These are phyloP conservation scores for Wallacemonas sp. DNA, from an alignment of 208 protist genomes.

Conservation along the genomic window DNA sequence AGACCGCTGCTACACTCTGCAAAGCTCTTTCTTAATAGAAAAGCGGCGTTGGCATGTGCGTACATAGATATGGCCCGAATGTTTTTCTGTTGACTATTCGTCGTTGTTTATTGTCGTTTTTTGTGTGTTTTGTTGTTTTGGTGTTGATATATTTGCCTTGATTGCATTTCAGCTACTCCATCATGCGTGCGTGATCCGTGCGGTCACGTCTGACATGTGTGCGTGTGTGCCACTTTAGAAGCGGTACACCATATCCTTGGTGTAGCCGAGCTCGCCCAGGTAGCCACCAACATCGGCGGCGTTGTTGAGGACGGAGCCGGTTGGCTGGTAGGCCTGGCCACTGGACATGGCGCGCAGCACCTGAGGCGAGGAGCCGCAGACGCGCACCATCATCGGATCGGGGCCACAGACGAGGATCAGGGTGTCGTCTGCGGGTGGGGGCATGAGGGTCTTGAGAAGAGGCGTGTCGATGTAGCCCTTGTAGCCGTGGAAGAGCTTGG, in stretches of 20 bases:
- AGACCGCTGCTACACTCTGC: no score
- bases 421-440: constrained; percentile 62
- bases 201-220: no score
- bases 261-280: constrained; percentile 71
- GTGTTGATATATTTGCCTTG: no score
- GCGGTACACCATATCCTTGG: constrained; percentile 85
- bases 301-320: constrained; percentile 78
- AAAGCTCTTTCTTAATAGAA: no score
- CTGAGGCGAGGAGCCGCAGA: constrained; percentile 55
- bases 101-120: no score
- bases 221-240: no score
- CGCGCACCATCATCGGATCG: constrained; percentile 80
- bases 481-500: constrained; percentile 77
- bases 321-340: constrained; percentile 75
- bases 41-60: no score
- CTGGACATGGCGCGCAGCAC: constrained; percentile 75
- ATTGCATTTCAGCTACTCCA: no score
- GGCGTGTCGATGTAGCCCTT: constrained; percentile 73
- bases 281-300: constrained; percentile 72
- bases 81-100: no score
- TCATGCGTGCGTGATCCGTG: no score
- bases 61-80: no score
- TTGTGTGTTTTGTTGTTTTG: no score
- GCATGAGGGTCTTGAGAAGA: constrained; percentile 79
- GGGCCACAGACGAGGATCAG: constrained; percentile 89